Evolutionary conservation across 768 basidiomycete species (phyloP).

Genomic region (Paxillus involutus): DNA sequence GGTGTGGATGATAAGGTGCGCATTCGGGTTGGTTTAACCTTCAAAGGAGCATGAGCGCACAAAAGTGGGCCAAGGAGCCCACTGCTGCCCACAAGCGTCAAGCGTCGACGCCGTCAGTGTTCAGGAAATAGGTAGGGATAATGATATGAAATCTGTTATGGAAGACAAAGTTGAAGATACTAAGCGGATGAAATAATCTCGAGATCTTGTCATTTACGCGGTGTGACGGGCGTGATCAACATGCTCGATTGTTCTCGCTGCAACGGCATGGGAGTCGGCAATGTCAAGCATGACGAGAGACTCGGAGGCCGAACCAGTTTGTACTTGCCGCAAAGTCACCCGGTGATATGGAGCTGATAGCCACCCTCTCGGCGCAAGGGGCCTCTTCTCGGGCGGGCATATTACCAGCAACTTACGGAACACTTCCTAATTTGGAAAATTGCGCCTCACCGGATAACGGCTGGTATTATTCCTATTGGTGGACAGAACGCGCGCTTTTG

Average conservation of each 20-base stretch:
- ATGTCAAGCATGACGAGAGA: conserved; percentile 12
- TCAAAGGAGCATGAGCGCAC: background rate
- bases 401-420: background rate
- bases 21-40: no score
- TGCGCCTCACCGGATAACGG: conserved; percentile 24
- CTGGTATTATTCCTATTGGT: conserved; percentile 12
- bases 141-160: background rate
- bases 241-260: background rate
- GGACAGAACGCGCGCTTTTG: background rate
- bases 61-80: background rate
- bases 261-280: conserved; percentile 10
- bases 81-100: background rate
- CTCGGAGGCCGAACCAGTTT: conserved; percentile 7
- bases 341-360: conserved; percentile 10
- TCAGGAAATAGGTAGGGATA: no score
- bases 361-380: conserved; percentile 4
- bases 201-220: conserved; percentile 18
- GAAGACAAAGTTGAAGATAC: conserved; percentile 2
- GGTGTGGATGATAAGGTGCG: no score
- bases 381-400: background rate
- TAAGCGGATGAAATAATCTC: conserved; percentile 4
- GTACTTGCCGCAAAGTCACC: conserved; percentile 8
- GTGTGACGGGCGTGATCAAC: background rate
- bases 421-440: conserved; percentile 15
- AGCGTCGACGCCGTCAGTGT: no score